Evolutionary conservation across 345 rosid species (phyloP).

Genomic region (Mallotus nudiflorus): DNA sequence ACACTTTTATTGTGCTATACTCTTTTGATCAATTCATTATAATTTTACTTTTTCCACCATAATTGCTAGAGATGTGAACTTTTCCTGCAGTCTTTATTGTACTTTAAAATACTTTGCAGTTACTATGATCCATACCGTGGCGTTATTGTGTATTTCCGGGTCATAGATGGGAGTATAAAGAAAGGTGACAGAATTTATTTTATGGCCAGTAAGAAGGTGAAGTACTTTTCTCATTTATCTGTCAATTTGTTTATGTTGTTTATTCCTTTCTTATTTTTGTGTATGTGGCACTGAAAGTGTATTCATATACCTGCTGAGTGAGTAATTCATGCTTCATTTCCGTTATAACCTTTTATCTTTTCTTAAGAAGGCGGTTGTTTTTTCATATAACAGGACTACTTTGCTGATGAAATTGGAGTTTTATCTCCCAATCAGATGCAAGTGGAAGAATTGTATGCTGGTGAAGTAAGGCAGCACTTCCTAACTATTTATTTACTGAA

Average conservation of each 20-base stretch:
- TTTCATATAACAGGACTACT: conserved; percentile 65
- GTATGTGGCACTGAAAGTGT: not conserved
- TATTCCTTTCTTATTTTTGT: not conserved
- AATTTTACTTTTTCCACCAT: not conserved
- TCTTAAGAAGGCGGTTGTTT: not conserved
- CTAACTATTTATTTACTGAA: not conserved
- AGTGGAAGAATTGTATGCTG: conserved; percentile 84
- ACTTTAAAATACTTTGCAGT: conserved; percentile 43
- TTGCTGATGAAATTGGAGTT: conserved; percentile 94
- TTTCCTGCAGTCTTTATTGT: not conserved
- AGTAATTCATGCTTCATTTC: not conserved
- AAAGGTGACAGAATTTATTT: conserved; percentile 90
- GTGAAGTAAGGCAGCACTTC: conserved; percentile 68
- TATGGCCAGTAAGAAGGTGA: conserved; percentile 95
- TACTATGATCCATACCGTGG: conserved; percentile 99
- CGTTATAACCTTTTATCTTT: not conserved
- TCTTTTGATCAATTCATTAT: not conserved
- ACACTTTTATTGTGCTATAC: not conserved
- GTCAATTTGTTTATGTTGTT: not conserved
- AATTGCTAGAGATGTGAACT: not conserved
- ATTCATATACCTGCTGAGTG: not conserved
- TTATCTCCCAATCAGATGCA: conserved; percentile 92
- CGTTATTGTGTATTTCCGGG: conserved; percentile 94
- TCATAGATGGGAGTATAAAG: conserved; percentile 86
- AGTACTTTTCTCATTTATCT: not conserved